Evolutionary conservation across 73 alveolate genomes (phyloP), one percentile per base, ranked within the genome.

Genomic region (Paramecium pentaurelia): DNA sequence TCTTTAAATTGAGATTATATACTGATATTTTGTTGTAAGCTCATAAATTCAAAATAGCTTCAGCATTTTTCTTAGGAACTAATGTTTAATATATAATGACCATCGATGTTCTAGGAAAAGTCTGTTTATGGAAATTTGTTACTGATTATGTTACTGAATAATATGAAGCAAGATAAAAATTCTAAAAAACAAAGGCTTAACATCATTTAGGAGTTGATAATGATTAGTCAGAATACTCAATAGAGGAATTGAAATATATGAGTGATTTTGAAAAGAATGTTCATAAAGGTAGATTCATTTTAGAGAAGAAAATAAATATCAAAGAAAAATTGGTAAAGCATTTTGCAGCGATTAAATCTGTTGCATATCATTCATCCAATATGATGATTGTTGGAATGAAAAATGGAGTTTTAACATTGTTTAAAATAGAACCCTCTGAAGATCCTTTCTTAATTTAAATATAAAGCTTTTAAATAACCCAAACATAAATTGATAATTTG

Each of bases 71-170:
- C 92, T 92, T 96, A 70, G 70, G 30, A 18, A 18, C 70, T 8
- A 97, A 93, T 80, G 85, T 88, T 90, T 44, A 45, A n/a, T 44
- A 89, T 47, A 93, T 98, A 12, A 93, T 92, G 86, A 93, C 99
- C 8, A 93, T 97, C 10, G 94, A 97, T 47, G 92, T 92, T 58
- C 96, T 96, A 83, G 99, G 99, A n/a, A 89, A 96, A 14, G 86
- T 98, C 83, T 92, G 97, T 28, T 93, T 98, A 40, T 98, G 99
- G 99, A 98, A 97, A 92, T 97, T 97, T 96, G 95, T 93, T 4
- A 98, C 93, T 18, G 99, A 89, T 60, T 89, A 89, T 89, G 45
- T 89, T 40, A 71, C 94, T 22, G 94, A 89, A n/a, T 11, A 89
- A 44, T 89, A 40, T 47, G 38, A 71, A 64, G 60, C 70, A 12